Evolutionary conservation across 345 rosid genomes (phyloP).

Genomic region (Litchi chinensis): DNA sequence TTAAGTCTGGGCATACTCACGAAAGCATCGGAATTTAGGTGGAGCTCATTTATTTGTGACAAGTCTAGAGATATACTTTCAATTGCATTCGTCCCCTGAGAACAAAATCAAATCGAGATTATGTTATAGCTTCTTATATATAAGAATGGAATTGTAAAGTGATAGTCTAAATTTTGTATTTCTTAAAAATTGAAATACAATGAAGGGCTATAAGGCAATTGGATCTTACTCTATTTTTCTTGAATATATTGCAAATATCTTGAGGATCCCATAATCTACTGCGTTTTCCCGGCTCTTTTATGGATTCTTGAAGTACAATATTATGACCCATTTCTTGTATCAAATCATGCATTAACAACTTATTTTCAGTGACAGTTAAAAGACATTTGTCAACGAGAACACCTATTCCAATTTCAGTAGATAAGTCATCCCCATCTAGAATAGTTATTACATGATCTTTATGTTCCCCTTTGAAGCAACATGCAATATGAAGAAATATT

Average conservation of each 20-base stretch:
- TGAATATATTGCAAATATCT: background rate
- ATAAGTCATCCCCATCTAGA: constrained; percentile 5
- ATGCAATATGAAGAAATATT: background rate
- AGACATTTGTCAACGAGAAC: background rate
- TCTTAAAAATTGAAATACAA: background rate
- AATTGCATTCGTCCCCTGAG: background rate
- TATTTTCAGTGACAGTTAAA: background rate
- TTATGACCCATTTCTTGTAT: background rate
- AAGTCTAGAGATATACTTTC: no score
- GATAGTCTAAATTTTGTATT: background rate
- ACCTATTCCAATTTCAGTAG: background rate
- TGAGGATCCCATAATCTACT: constrained; percentile 1
- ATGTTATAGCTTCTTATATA: background rate
- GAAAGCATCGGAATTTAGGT: no score
- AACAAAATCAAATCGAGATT: background rate
- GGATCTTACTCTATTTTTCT: background rate
- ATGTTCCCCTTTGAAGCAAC: background rate
- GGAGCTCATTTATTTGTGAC: no score
- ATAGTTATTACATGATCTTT: background rate
- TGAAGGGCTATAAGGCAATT: background rate
- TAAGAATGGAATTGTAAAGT: background rate
- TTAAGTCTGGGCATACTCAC: no score
- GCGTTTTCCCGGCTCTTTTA: background rate
- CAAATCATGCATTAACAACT: constrained; percentile 10
- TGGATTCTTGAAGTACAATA: background rate